Base-by-base conservation (phyloP, 2,329 filamentous ascomycete species). In the Xylaria sp. region DNA sequence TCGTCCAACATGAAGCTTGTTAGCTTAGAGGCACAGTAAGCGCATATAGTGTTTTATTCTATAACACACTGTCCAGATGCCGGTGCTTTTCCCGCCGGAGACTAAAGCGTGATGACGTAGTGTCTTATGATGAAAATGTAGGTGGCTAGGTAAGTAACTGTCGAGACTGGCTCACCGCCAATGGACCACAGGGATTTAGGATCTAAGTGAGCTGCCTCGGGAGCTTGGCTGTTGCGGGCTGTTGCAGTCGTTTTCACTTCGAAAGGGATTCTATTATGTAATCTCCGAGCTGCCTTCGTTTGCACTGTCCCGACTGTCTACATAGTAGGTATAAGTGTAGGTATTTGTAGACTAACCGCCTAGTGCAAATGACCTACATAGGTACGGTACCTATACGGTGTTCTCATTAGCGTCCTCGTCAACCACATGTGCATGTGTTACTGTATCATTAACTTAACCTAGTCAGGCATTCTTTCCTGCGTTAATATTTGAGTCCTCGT, bases 261-360 rank as follows among this genome's bases (percentile, higher is more conserved):
- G 10, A 46, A 18, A 32, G 25, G 50, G 60, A 63, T 39, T 36
- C 52, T 56, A 39, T 63, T 63, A 63, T 48, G 60, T 63, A 63
- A 63, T 15, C 41, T 15, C 41, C 15, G 48, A 36, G 28, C 39
- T 9, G 34, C 13, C 46, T 23, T 50, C 20, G 10, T 50, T 10
- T 20, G n/a, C 1, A 20, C 25, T 8, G 28, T 23, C 20, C 20
- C 23, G 28, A 52, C 34, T 13, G 34, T 36, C 15, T 4, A 13
- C 34, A 36, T 36, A 3, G 6, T 12, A 9, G 34, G n/a, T n/a
- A n/a, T n/a, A n/a, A n/a, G n/a, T n/a, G n/a, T n/a, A 20, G 18
- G 30, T 23, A 34, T 23, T 36, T 55, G 25, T 20, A 36, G 28
- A 32, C n/a, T 53, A 53, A n/a, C 20, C 13, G 9, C 30, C 30